Base-by-base conservation (phyloP, 1,139 yeast species). In the Starmera stellimalicola region DNA sequence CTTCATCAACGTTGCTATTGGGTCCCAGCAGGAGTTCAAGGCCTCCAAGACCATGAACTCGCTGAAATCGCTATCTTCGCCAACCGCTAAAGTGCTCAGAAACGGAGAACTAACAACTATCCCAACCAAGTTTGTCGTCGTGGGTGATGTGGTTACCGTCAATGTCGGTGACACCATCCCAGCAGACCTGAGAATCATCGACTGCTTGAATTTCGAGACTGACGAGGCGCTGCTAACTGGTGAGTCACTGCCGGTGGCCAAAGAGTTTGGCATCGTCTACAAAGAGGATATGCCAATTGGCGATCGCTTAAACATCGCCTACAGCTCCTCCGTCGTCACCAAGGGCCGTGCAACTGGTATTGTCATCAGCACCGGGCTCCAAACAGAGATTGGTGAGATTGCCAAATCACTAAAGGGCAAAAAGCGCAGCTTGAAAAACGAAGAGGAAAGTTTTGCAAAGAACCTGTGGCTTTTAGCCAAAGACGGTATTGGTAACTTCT, bases 21-120 rank as follows among this genome's bases (percentile, higher is more conserved):
- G 93, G 2, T 72, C 78, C 35, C 57, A 73, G 42, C 93, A 82
- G 54, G 87, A 79, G 52, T 63, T 65, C 44, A 73, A 73, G 40
- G 93, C 93, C 3, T 91, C 81, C 46, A 73, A 78, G 54, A 81
- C 93, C 1, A 81, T 82, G 87, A 84, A 80, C 23, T 76, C 88
- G 1, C 67, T 82, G 35, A 66, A 75, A 40, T 68, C 77, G 3
- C 66, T 82, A 38, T 70, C 82, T 34, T 75, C 88, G 2, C 88
- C 93, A 11, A 70, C 81, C 4, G 91, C 93, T 1, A 63, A 71
- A 34, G 85, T 76, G 10, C 63, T 75, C 34, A 68, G 94, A 55
- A 63, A 73, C 45, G 87, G 85, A 30, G 63, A 63, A 23, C 78
- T 75, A 41, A 49, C 55, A 18, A 73, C 77, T 2, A 63, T 82